phyloP scores from a whole-genome alignment of 2,329 filamentous ascomycete species.

The Phialocephala sp. region DNA sequence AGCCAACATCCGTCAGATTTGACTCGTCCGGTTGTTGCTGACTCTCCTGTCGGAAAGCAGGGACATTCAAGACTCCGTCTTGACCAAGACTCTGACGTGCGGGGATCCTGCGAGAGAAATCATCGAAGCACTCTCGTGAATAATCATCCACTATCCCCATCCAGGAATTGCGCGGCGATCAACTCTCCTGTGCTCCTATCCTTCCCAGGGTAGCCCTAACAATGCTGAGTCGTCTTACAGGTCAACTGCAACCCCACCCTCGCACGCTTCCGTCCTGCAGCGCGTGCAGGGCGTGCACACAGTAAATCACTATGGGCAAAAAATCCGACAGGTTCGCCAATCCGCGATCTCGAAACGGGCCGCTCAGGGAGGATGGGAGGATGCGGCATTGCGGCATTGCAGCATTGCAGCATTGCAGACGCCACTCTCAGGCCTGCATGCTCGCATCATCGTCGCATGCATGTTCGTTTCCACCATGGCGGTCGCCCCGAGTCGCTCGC shows the following conservation, averaged over 20 bases:
- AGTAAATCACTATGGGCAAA: slow-evolving; percentile 1
- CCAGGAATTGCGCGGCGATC: background rate
- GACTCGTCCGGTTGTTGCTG: background rate
- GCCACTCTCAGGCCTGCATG: background rate
- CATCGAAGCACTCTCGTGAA: background rate
- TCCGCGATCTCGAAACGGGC: slow-evolving; percentile 16
- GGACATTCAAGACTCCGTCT: background rate
- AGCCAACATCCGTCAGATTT: background rate
- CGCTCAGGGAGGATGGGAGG: slow-evolving; percentile 5
- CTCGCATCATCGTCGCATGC: too few relatives aligned
- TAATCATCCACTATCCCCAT: background rate
- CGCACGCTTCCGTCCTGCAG: background rate
- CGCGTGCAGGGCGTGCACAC: background rate
- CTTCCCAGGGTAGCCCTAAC: background rate
- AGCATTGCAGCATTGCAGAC: too few relatives aligned
- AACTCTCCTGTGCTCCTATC: background rate
- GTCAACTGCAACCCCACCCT: background rate
- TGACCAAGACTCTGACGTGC: background rate
- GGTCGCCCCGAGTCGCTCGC: slow-evolving; percentile 5
- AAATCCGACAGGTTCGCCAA: slow-evolving; percentile 8
- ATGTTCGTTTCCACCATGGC: background rate
- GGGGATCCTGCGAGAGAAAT: background rate
- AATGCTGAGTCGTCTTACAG: background rate
- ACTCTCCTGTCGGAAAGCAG: background rate
- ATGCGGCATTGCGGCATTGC: too few relatives aligned